Base-by-base conservation (phyloP, 768 basidiomycete species). In the Mycena galopus region DNA sequence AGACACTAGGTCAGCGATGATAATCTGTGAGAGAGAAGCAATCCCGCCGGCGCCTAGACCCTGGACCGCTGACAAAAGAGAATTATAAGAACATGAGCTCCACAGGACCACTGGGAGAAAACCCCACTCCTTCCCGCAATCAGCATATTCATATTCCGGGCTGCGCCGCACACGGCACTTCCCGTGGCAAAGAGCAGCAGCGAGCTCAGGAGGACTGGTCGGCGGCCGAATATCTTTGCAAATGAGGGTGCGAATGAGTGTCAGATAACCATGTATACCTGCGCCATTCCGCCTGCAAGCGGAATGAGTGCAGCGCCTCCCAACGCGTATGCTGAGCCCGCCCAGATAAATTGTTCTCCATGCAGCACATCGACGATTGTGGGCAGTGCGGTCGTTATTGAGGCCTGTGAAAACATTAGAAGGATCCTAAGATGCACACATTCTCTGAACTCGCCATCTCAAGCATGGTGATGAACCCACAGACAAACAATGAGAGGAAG, bases 1-100 rank as follows among this genome's bases (percentile, higher is more conserved):
- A 4, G 86, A 81, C 16, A 89, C 85, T 3, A 90, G 75, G 69
- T 90, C 88, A 17, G 82, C 78, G 6, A 87, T 62, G 50, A 89
- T 79, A 47, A 89, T 87, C 9, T 83, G 82, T 2, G 80, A 77
- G 11, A 85, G 70, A 11, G 83, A 77, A 25, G 81, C 72, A 19
- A 87, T 82, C 1, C 81, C 82, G 1, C 87, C 87, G 9, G 80
- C 82, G 6, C 86, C 86, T 1, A 84, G 66, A 3, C 85, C 85
- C 72, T 85, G 85, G 33, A 86, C 65, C 17, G 81, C 85, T 84
- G 59, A 1, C 7, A 6, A 4, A 2, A 30, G 8, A 21, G n/a
- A n/a, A n/a, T n/a, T n/a, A 12, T 12, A 25, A 37, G 35, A 37
- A 37, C 35, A 42, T 11, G 4, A 42, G 8, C 9, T 42, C 16